A percentile compares a stretch with the other conserved stretches of the same genome.
phyloP scores from a whole-genome alignment of 495 filamentous ascomycete species.

The Penicillium lagena region DNA sequence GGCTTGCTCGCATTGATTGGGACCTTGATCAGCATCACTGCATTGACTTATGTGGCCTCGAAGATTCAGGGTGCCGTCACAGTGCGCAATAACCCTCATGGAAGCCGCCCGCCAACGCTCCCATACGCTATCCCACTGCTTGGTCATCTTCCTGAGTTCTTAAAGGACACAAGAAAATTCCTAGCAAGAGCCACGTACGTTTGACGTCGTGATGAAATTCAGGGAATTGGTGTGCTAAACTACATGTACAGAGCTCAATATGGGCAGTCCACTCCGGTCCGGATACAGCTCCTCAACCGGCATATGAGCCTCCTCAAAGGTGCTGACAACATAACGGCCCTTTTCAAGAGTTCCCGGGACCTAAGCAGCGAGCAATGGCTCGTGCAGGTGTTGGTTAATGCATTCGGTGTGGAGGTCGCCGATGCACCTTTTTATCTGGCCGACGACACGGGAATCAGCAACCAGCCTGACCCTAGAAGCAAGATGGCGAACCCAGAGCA shows the following conservation, averaged over 20 bases:
- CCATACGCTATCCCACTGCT: not conserved
- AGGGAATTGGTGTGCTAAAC: too few species aligned
- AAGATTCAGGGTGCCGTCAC: not conserved
- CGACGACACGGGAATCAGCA: not conserved
- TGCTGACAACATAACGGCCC: not conserved
- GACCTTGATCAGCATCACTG: too few species aligned
- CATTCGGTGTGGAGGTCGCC: not conserved
- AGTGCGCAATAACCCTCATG: not conserved
- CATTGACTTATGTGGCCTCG: not conserved
- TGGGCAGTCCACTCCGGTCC: too few species aligned
- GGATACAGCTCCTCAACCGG: too few species aligned
- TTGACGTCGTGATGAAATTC: too few species aligned
- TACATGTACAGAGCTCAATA: too few species aligned
- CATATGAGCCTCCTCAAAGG: too few species aligned
- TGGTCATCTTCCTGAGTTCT: constrained; percentile 1
- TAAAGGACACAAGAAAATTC: too few species aligned
- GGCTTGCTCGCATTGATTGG: too few species aligned
- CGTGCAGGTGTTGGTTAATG: constrained; percentile 3
- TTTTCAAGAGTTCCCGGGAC: constrained; percentile 1
- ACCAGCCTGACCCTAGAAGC: too few species aligned
- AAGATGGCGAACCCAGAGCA: too few species aligned
- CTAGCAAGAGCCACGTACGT: too few species aligned
- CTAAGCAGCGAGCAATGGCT: constrained; percentile 1
- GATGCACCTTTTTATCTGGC: constrained; percentile 1
- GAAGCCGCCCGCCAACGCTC: constrained; percentile 1